Conservation (phyloP, 352 stramenopile genomes). For the Phytophthora tubulina region DNA sequence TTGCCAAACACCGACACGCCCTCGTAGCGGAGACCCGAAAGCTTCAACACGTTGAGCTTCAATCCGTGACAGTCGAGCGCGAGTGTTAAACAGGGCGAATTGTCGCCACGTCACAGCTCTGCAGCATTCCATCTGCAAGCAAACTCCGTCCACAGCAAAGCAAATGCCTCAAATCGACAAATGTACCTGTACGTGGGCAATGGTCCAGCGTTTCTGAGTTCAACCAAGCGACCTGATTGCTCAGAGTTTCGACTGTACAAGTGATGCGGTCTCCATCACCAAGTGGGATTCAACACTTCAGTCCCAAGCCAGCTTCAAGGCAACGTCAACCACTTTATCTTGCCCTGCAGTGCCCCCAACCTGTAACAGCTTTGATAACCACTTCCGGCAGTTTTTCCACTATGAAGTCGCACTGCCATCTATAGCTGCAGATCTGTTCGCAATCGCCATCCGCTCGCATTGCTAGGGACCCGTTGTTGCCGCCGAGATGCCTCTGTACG, state of each 20-base stretch:
- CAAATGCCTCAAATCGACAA: conserved; percentile 24
- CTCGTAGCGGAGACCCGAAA: conserved; percentile 22
- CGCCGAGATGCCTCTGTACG: conserved; percentile 60
- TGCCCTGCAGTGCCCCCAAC: background rate
- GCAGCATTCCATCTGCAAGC: background rate
- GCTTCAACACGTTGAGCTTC: conserved; percentile 34
- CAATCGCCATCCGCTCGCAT: background rate
- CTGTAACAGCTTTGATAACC: conserved; percentile 12
- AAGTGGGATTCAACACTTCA: conserved; percentile 14
- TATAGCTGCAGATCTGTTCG: conserved; percentile 1
- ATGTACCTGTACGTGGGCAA: background rate
- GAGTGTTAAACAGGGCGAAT: conserved; percentile 21
- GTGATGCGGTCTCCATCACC: conserved; percentile 21
- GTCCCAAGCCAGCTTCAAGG: background rate
- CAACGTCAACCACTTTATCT: conserved; percentile 6
- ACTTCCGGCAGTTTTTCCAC: conserved; percentile 26
- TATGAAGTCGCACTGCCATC: background rate
- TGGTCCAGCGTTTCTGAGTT: background rate
- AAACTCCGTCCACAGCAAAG: background rate
- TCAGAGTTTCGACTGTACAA: background rate
- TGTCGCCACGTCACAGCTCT: conserved; percentile 32
- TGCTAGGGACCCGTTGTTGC: background rate
- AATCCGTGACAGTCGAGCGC: conserved; percentile 21
- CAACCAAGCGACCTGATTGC: conserved; percentile 27
- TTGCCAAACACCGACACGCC: conserved; percentile 21